Evolutionary conservation across 805 yeast species (phyloP), one percentile per base, ranked within the genome.

Genomic region (Debaryomyces tyrocola): DNA sequence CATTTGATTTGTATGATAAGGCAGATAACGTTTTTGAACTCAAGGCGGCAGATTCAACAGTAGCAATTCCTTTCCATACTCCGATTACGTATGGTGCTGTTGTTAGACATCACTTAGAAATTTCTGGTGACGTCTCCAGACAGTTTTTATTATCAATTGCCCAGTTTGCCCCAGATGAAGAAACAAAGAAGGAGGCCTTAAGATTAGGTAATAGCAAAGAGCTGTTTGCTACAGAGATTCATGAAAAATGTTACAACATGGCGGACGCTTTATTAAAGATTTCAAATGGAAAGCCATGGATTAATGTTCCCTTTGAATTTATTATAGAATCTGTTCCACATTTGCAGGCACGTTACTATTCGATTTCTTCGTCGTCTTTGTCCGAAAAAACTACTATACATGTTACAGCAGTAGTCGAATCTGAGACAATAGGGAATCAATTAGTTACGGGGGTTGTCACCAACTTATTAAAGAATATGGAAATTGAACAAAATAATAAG

Each of bases 341-440:
- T 56, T 73, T 94, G 60, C 95, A 87, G 66, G 96, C 97, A 36
- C 91, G 99, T 67, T 92, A 90, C 72, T 92, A 92, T 70, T 92
- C 98, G 18, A 92, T 92, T 55, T 91, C 97, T 2, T 91, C 97
- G 1, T 89, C 97, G 4, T 84, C 95, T 1, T 66, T 82, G 44
- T 77, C 83, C 46, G 94, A 89, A 59, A 89, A 89, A 63, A 77
- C 83, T 43, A 77, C 78, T 15, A 78, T 91, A 48, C 90, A 89
- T 55, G 76, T 91, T 49, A 94, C 98, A 15, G 96, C 97, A 2
- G 95, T 91, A 43, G 97, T 92, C 37, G 98, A 94, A 72, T 79
- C 83, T 41, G 78, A 75, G 44, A 50, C 55, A 18, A 55, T 54
- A 14, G 61, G 53, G 28, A 64, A 56, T 20, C 66, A 54, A 20